Percentiles rank a stretch among this genome's conserved stretches.
phyloP scores from a whole-genome alignment of 768 basidiomycete genomes.

The Lyophyllum atratum region DNA sequence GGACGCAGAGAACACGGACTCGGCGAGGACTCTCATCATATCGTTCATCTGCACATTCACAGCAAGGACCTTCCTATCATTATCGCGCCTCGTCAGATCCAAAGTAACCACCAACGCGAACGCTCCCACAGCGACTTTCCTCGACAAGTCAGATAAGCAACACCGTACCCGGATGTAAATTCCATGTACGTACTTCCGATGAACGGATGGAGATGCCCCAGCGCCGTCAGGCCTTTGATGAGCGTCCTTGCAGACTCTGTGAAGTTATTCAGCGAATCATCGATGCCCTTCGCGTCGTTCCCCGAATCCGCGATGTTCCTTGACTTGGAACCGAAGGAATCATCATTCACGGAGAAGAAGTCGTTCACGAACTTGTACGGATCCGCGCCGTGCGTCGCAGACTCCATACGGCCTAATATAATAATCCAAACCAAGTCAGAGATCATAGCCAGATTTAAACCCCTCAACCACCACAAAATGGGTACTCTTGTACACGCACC shows the following conservation, averaged over 20 bases:
- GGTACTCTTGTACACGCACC: neutral
- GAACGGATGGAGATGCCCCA: constrained; percentile 39
- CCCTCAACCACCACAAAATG: too few relatives aligned
- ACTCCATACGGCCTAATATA: constrained; percentile 1
- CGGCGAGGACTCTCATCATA: constrained; percentile 46
- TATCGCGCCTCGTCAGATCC: constrained; percentile 49
- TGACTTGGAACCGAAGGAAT: constrained; percentile 9
- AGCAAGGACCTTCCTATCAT: constrained; percentile 48
- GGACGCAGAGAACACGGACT: constrained; percentile 31
- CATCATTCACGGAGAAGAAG: constrained; percentile 23
- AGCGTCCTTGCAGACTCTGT: constrained; percentile 30
- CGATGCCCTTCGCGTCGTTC: constrained; percentile 21
- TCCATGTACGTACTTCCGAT: constrained; percentile 28
- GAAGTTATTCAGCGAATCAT: constrained; percentile 31
- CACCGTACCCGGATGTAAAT: too few relatives aligned
- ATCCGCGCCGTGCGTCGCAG: constrained; percentile 7
- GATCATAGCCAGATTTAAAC: too few relatives aligned
- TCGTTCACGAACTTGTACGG: constrained; percentile 20
- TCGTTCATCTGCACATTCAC: constrained; percentile 53
- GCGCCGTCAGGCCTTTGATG: constrained; percentile 32
- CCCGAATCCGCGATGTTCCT: constrained; percentile 16
- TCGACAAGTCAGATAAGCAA: neutral
- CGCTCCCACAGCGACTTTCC: constrained; percentile 21
- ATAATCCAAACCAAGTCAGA: too few relatives aligned
- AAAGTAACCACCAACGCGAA: constrained; percentile 51